phyloP scores from a whole-genome alignment of 2,329 filamentous ascomycete species.

The Hypoxylon sp. region DNA sequence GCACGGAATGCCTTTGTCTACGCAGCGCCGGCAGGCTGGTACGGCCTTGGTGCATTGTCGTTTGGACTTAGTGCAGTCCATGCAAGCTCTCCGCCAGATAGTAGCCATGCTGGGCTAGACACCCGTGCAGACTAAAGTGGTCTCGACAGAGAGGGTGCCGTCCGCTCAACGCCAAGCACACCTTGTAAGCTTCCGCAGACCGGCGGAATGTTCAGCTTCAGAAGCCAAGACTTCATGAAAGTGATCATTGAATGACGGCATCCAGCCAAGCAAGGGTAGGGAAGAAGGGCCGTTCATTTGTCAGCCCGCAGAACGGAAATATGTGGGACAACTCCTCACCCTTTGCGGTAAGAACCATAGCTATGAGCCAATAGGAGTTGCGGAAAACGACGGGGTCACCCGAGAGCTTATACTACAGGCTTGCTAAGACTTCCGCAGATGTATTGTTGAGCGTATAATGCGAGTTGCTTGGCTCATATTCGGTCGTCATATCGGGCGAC shows the following conservation, averaged over 20 bases:
- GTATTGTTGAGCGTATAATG: not conserved
- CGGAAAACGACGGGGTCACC: conserved; percentile 26
- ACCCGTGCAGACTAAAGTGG: not conserved
- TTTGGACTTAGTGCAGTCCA: conserved; percentile 57
- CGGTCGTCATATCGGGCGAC: not conserved
- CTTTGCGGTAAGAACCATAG: conserved; percentile 11
- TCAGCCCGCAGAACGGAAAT: conserved; percentile 42
- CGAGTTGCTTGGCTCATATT: not conserved
- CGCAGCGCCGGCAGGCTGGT: conserved; percentile 55
- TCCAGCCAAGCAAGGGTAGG: not conserved
- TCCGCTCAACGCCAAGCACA: not conserved
- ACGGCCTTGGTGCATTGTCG: conserved; percentile 57
- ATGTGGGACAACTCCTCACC: conserved; percentile 28
- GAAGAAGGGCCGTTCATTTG: conserved; percentile 22
- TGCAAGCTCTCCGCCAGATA: conserved; percentile 54
- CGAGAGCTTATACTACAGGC: not conserved
- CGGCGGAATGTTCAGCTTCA: conserved; percentile 3
- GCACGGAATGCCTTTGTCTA: conserved; percentile 43
- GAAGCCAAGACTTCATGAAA: not conserved
- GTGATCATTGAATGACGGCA: not conserved
- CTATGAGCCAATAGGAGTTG: conserved; percentile 32
- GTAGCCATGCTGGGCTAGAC: conserved; percentile 25
- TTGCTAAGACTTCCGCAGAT: not conserved
- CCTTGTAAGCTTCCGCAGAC: not conserved
- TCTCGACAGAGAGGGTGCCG: not conserved